These are phyloP conservation scores for Coemansia sp. DNA, from an alignment of 192 early-diverging fungal species.

Conservation along the genomic window DNA sequence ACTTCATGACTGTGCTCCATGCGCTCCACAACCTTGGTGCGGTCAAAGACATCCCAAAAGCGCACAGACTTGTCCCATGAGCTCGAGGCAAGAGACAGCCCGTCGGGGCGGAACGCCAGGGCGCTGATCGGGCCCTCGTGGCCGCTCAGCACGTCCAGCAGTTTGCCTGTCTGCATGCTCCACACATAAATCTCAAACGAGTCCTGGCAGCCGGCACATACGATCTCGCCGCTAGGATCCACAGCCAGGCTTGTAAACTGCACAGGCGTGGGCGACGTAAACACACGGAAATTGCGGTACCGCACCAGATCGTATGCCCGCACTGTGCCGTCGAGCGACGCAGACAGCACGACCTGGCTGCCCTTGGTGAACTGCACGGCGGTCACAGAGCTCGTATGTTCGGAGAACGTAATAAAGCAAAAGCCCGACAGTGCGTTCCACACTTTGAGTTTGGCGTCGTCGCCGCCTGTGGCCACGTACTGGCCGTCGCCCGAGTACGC, in stretches of 20 bases:
- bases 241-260: slow-evolving; percentile 94
- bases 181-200: slow-evolving; percentile 98
- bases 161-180: slow-evolving; percentile 98
- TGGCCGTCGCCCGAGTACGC: slow-evolving; percentile 92
- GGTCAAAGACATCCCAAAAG: slow-evolving; percentile 92
- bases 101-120: slow-evolving; percentile 83
- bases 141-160: slow-evolving; percentile 90
- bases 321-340: slow-evolving; percentile 96
- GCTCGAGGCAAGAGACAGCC: slow-evolving; percentile 75
- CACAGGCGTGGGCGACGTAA: slow-evolving; percentile 90
- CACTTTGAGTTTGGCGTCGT: slow-evolving; percentile 96
- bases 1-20: slow-evolving; percentile 83
- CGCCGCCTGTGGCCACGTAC: slow-evolving; percentile 91
- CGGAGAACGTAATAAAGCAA: slow-evolving; percentile 97
- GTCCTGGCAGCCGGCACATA: slow-evolving; percentile 91
- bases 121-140: slow-evolving; percentile 89
- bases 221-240: slow-evolving; percentile 94
- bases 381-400: slow-evolving; percentile 80
- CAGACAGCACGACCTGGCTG: slow-evolving; percentile 86
- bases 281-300: slow-evolving; percentile 98
- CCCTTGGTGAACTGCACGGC: slow-evolving; percentile 90
- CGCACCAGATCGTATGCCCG: slow-evolving; percentile 97
- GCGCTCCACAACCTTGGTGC: slow-evolving; percentile 73
- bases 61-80: slow-evolving; percentile 93
- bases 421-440: slow-evolving; percentile 97